Base-by-base conservation (phyloP, 2,329 filamentous ascomycete genomes). In the Colletotrichum sansevieriae region DNA sequence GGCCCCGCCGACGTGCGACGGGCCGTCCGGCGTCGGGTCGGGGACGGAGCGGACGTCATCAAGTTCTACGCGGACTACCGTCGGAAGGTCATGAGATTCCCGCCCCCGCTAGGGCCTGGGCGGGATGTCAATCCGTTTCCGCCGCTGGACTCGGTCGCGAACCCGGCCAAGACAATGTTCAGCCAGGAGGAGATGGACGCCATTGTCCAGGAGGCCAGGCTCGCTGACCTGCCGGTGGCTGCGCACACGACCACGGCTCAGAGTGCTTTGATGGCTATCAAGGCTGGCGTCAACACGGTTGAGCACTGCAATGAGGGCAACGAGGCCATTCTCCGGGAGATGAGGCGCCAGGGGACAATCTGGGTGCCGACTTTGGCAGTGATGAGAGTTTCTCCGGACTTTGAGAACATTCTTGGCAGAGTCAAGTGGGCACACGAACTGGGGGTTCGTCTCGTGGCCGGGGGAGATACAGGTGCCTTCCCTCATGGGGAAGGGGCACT, bases 361-460 rank as follows among this genome's bases (percentile, higher is more conserved):
- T 85, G 85, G 64, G 84, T 88, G 18, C 86, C 86, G 1, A 88
- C 86, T 1, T 77, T 88, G 3, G 77, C 83, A 1, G 80, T 86
- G 18, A 20, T 62, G 11, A 35, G 44, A 39, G 9, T 2, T 13
- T 49, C 43, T 2, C 57, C 66, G 6, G 52, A 69, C 43, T 69
- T 67, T 51, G 56, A 43, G 15, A 10, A 49, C 43, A 76, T 79
- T 3, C 75, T 82, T 29, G 75, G 83, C 44, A 75, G 72, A 2
- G 80, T 80, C 0, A 84, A 83, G 72, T 75, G 73, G 18, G 86
- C 84, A 0, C 80, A 78, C 63, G 80, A 85, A 5, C 61, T 75
- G 10, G 86, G 86, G 0, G 80, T 88, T 18, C 81, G 82, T 58
- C 70, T 88, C 10, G 86, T 85, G 0, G 80, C 81, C 10, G 86